Base-by-base conservation (phyloP, 345 rosid species). In the Gossypium mustelinum region DNA sequence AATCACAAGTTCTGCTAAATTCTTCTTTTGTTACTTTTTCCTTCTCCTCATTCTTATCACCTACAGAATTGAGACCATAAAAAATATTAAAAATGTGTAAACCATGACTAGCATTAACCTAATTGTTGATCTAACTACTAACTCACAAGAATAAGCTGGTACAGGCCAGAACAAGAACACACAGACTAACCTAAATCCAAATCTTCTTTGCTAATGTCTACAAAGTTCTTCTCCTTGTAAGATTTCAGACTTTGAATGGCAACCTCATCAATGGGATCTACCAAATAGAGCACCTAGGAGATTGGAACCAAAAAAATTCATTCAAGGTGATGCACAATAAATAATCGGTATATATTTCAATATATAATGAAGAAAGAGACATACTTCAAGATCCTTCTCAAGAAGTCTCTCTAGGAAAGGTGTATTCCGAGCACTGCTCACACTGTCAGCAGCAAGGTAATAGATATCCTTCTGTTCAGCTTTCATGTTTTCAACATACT, bases 151-250 rank as follows among this genome's bases (percentile, higher is more conserved):
- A 12, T 24, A 60, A 47, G 76, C n/a, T 39, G 65, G 39, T 58
- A 58, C 9, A 72, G 48, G 52, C 51, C 51, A 41, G n/a, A 52
- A 11, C 7, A 45, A 56, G 41, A 59, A 73, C 54, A 7, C 45
- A 9, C 50, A 54, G 59, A 79, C 92, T 29, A 78, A 88, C 99
- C 98, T 81, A 95, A 64, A 81, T 95, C 98, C 79, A 95, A 84
- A 82, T 95, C 99, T 83, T 95, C 99, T 87, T 93, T 95, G 94
- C 94, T 91, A 79, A 95, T 91, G 81, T 95, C 99, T 39, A 95
- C 82, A 82, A 95, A 95, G 68, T 91, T 87, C 87, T 93, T 95
- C 76, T 95, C 97, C 86, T 95, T 93, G 89, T 91, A 95, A 44
- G 94, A 84, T 79, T 93, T 91, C 78, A 95, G 82, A 77, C 84